phyloP scores from a whole-genome alignment of 2,329 filamentous ascomycete genomes.

The Xylaria sp. region DNA sequence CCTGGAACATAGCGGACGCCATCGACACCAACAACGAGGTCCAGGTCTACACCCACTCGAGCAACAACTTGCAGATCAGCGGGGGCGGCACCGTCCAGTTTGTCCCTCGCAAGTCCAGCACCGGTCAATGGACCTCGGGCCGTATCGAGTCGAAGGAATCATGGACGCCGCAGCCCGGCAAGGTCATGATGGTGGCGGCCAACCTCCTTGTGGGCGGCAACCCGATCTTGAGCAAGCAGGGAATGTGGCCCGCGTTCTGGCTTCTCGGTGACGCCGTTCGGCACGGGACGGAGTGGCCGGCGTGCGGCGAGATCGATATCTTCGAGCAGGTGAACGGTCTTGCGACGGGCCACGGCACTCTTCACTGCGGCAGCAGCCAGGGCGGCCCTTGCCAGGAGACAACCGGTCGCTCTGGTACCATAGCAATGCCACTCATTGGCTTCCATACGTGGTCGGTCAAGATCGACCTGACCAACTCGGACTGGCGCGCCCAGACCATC shows the following conservation, averaged over 20 bases:
- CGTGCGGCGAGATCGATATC: conserved; percentile 66
- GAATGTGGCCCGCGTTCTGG: conserved; percentile 70
- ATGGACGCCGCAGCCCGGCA: conserved; percentile 58
- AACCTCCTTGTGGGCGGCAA: conserved; percentile 59
- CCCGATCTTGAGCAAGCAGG: conserved; percentile 55
- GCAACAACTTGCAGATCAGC: conserved; percentile 60
- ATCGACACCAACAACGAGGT: conserved; percentile 63
- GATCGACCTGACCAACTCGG: conserved; percentile 58
- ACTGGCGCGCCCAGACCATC: conserved; percentile 61
- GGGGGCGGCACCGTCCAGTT: conserved; percentile 62
- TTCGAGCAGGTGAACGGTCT: conserved; percentile 65
- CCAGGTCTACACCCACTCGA: conserved; percentile 59
- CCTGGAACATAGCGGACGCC: conserved; percentile 48
- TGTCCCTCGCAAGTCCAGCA: conserved; percentile 55
- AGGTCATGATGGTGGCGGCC: conserved; percentile 58
- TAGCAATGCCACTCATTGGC: conserved; percentile 51
- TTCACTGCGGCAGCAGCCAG: conserved; percentile 59
- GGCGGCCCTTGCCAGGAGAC: conserved; percentile 65
- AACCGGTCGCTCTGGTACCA: conserved; percentile 52
- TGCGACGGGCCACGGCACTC: conserved; percentile 58
- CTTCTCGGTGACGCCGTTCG: conserved; percentile 62
- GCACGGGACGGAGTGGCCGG: conserved; percentile 61
- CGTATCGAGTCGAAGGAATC: conserved; percentile 62
- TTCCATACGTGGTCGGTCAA: conserved; percentile 63
- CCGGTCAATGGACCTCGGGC: conserved; percentile 62